These are phyloP conservation scores for Phymatotrichopsis omnivora DNA, from an alignment of 2,329 filamentous ascomycete genomes.

Conservation along the genomic window DNA sequence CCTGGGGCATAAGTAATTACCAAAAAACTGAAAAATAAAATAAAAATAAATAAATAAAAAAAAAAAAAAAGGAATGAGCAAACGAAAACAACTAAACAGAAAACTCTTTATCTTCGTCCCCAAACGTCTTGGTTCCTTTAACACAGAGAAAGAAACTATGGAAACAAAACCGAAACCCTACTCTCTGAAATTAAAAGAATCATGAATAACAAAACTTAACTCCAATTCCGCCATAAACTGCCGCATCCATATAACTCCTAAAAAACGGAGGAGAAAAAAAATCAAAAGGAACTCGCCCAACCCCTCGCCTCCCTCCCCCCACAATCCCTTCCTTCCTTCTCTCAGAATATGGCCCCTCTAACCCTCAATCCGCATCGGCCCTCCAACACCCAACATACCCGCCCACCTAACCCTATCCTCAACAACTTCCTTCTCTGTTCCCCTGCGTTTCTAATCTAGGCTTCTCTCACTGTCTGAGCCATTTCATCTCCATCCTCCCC, in stretches of 20 bases:
- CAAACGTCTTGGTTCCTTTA: too few relatives aligned
- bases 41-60: neutral
- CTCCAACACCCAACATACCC: slow-evolving; percentile 19
- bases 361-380: slow-evolving; percentile 11
- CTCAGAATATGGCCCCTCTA: slow-evolving; percentile 11
- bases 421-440: slow-evolving; percentile 17
- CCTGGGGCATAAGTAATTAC: too few relatives aligned
- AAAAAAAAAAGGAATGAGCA: slow-evolving; percentile 5
- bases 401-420: slow-evolving; percentile 23
- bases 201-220: slow-evolving; percentile 3
- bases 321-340: neutral
- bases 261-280: neutral
- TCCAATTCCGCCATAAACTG: slow-evolving; percentile 6
- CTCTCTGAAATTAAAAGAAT: neutral
- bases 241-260: neutral
- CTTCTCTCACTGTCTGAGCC: slow-evolving; percentile 24
- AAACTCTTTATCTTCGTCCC: too few relatives aligned
- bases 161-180: neutral
- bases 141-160: neutral
- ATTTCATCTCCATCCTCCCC: slow-evolving; percentile 30
- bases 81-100: slow-evolving; percentile 4
- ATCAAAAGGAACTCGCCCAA: too few relatives aligned
- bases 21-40: slow-evolving; percentile 8
- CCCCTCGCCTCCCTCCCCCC: neutral
- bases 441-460: slow-evolving; percentile 6